A percentile compares a stretch with the other conserved stretches of the same genome.
Evolutionary conservation across 352 stramenopile genomes (phyloP).

Genomic region (Globisporangium barbulae): DNA sequence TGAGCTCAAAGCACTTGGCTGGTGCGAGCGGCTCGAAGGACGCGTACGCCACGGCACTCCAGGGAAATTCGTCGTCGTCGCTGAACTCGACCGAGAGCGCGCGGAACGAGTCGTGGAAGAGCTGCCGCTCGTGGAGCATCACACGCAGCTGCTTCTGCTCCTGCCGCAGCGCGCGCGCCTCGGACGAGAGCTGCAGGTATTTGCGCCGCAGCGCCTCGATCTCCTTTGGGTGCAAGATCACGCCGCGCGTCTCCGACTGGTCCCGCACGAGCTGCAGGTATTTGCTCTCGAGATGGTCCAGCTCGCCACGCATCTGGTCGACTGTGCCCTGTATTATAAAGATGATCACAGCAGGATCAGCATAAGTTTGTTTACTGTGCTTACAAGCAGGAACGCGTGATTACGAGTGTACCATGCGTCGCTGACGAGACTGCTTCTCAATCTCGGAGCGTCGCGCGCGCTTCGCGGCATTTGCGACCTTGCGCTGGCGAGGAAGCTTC

Average conservation of each 20-base stretch:
- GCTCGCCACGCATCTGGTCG: slow-evolving; percentile 45
- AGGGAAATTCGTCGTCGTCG: slow-evolving; percentile 19
- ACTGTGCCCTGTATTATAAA: slow-evolving; percentile 36
- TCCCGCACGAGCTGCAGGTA: slow-evolving; percentile 34
- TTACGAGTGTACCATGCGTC: slow-evolving; percentile 19
- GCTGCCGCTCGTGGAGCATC: slow-evolving; percentile 53
- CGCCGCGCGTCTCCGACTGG: slow-evolving; percentile 20
- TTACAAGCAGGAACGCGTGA: neutral
- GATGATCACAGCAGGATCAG: neutral
- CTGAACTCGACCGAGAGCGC: slow-evolving; percentile 29
- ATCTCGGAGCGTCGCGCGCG: slow-evolving; percentile 56
- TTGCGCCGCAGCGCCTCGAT: slow-evolving; percentile 25
- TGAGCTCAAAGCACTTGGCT: slow-evolving; percentile 38
- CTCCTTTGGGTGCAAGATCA: slow-evolving; percentile 28
- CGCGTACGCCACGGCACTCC: slow-evolving; percentile 31
- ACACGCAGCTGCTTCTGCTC: slow-evolving; percentile 44
- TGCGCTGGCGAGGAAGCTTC: slow-evolving; percentile 5
- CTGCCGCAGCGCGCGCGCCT: slow-evolving; percentile 42
- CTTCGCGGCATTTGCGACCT: slow-evolving; percentile 19
- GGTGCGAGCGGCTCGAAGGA: slow-evolving; percentile 27
- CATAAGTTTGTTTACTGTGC: neutral
- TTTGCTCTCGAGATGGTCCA: slow-evolving; percentile 43
- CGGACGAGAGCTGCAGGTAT: slow-evolving; percentile 36
- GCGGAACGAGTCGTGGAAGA: slow-evolving; percentile 44
- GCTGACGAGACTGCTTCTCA: slow-evolving; percentile 54